A percentile compares a stretch with the other conserved stretches of the same genome.
Conservation (phyloP, 805 yeast species). For the Kuraishia piskuri region DNA sequence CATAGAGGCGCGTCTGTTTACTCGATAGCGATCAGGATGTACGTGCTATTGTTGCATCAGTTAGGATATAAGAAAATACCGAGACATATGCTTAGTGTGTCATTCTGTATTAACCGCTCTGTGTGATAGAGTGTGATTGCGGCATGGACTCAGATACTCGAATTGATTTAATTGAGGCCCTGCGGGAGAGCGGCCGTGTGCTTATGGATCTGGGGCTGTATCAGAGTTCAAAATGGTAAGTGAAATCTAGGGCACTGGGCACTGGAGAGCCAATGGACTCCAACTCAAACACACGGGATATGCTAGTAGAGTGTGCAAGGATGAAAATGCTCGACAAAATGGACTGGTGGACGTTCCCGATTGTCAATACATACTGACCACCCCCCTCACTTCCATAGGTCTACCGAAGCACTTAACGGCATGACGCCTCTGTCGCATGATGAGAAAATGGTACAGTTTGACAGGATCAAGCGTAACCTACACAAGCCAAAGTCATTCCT, state of each 20-base stretch:
- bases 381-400: slow-evolving; percentile 11
- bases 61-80: too few relatives aligned
- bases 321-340: too few relatives aligned
- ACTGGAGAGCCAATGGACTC: too few relatives aligned
- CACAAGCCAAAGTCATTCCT: slow-evolving; percentile 4
- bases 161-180: slow-evolving; percentile 15
- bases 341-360: too few relatives aligned
- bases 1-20: too few relatives aligned
- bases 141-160: slow-evolving; percentile 20
- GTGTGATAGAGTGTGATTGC: too few relatives aligned
- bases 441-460: slow-evolving; percentile 9
- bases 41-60: too few relatives aligned
- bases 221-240: slow-evolving; percentile 71
- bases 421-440: slow-evolving; percentile 21
- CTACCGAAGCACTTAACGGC: slow-evolving; percentile 72
- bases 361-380: not conserved
- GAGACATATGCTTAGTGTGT: too few relatives aligned
- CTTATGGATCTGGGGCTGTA: slow-evolving; percentile 51
- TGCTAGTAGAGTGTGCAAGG: too few relatives aligned
- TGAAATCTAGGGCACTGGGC: not conserved
- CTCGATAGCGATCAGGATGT: too few relatives aligned
- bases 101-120: too few relatives aligned
- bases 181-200: slow-evolving; percentile 31
- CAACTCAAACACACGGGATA: too few relatives aligned
- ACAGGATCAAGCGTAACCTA: not conserved